Base-by-base conservation (phyloP, 805 yeast species). In the Candida verbasci region DNA sequence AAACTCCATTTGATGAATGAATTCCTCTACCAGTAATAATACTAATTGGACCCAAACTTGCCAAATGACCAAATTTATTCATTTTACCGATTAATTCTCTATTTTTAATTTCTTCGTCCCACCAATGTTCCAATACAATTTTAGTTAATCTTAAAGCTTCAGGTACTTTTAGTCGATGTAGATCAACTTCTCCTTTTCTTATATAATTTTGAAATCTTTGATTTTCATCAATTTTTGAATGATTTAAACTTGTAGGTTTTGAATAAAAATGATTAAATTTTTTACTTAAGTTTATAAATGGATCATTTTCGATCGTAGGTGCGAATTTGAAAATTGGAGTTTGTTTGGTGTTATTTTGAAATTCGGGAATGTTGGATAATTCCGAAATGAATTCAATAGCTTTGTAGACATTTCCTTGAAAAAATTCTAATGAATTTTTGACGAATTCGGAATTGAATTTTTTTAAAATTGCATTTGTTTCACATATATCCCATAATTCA, bases 11-110 rank as follows among this genome's bases (percentile, higher is more conserved):
- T 1, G 52, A 62, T 31, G 86, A 79, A 53, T 84, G 93, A 5
- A 79, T 48, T 0, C 93, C 93, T 44, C 86, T 57, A 0, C 93
- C 91, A 0, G 91, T 81, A 9, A 82, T 57, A 0, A 83, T 57
- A 1, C 41, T 51, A 6, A 82, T 47, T 0, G 75, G 61, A 1
- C 74, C 65, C 50, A 64, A 62, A 9, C 47, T 38, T 0, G 70
- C 79, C 20, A 53, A 55, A 0, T 58, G 40, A 1, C 70, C 63
- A 35, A 51, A 56, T 18, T 52, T 42, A 4, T 55, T 39, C 17
- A 65, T 49, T 4, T 56, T 62, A 0, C 77, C 76, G 16, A 63
- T 58, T 4, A 50, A 37, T 2, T 57, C 45, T 35, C 89, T 50
- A 16, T 56, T 52, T 1, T 47, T 44, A 14, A 68, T 26, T 51